A percentile compares a stretch with the other conserved stretches of the same genome.
Evolutionary conservation across 2,329 filamentous ascomycete species (phyloP).

Genomic region (Ophiostoma piceae): DNA sequence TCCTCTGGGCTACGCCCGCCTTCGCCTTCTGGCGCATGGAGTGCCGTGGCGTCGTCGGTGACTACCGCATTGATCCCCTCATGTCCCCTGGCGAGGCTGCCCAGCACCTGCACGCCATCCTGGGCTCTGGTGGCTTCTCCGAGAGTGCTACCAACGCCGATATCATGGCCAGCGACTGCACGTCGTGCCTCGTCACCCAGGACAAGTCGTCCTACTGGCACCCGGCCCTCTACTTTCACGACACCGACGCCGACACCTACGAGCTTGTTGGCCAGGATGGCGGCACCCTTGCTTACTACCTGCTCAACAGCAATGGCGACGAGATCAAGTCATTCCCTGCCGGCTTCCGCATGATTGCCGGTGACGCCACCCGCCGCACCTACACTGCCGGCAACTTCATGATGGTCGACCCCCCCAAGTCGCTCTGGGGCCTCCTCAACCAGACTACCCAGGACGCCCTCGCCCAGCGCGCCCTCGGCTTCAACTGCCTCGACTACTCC

Average conservation of each 20-base stretch:
- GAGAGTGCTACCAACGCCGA: constrained; percentile 51
- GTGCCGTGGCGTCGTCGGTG: constrained; percentile 64
- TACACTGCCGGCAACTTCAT: constrained; percentile 66
- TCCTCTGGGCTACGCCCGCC: constrained; percentile 25
- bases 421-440: constrained; percentile 59
- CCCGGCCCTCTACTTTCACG: constrained; percentile 71
- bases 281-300: constrained; percentile 88
- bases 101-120: constrained; percentile 67
- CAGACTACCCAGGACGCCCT: constrained; percentile 64
- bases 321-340: constrained; percentile 67
- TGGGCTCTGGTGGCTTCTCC: constrained; percentile 66
- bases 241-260: constrained; percentile 57
- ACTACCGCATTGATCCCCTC: constrained; percentile 73
- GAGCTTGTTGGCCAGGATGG: constrained; percentile 69
- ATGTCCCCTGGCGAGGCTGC: constrained; percentile 56
- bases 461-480: constrained; percentile 76
- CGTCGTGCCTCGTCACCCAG: constrained; percentile 71
- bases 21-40: constrained; percentile 84
- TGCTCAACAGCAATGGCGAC: constrained; percentile 55
- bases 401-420: constrained; percentile 60
- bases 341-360: constrained; percentile 77
- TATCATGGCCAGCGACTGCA: constrained; percentile 62
- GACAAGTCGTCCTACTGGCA: constrained; percentile 90
- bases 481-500: constrained; percentile 89
- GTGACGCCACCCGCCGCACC: constrained; percentile 61